A percentile compares a stretch with the other conserved stretches of the same genome.
These are phyloP conservation scores for Colletotrichum shisoi DNA, from an alignment of 2,329 filamentous ascomycete genomes.

Conservation along the genomic window DNA sequence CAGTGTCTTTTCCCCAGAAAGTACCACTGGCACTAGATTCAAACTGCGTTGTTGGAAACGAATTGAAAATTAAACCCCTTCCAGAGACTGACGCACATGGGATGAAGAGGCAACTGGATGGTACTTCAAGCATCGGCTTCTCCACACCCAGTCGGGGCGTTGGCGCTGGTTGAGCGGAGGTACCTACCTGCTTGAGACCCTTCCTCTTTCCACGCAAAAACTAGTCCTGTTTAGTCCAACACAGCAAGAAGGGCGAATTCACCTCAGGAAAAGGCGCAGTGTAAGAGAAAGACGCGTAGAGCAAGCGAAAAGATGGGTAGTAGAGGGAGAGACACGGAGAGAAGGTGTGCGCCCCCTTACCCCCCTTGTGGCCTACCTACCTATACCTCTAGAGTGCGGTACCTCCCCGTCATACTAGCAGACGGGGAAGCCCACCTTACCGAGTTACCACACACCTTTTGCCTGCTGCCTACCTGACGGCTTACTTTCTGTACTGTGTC, in stretches of 20 bases:
- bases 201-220: constrained; percentile 15
- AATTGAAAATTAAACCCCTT: neutral
- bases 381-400: neutral
- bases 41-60: no score
- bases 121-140: constrained; percentile 20
- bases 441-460: neutral
- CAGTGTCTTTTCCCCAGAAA: neutral
- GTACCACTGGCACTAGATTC: no score
- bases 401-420: constrained; percentile 16
- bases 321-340: no score
- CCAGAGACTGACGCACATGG: constrained; percentile 3
- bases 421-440: neutral
- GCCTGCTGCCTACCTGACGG: neutral
- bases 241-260: constrained; percentile 7
- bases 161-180: constrained; percentile 8
- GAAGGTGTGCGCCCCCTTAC: constrained; percentile 16
- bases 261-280: constrained; percentile 12
- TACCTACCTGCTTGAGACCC: constrained; percentile 7
- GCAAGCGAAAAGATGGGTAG: neutral
- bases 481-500: constrained; percentile 28
- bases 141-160: constrained; percentile 7
- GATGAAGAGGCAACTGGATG: neutral
- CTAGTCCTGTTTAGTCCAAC: constrained; percentile 26
- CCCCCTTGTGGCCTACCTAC: constrained; percentile 12
- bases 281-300: neutral